Base-by-base conservation (phyloP, 805 yeast genomes). In the Lipomyces sp. region DNA sequence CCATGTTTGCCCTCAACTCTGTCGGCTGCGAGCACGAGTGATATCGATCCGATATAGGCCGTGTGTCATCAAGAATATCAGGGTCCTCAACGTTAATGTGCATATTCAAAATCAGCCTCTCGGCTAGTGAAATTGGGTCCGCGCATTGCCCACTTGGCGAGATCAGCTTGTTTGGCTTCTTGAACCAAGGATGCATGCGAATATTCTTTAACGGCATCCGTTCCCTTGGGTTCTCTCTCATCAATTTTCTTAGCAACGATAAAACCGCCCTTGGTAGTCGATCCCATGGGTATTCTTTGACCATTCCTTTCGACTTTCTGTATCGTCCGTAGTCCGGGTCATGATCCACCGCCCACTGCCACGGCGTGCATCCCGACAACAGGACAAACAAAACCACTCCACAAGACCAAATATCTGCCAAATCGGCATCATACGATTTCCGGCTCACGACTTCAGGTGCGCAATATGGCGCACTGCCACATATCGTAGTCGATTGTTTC, bases 381-480 rank as follows among this genome's bases (percentile, higher is more conserved):
- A 88, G 74, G 0, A 87, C 92, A 75, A 84, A 87, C 11, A 88
- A 66, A 1, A 88, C 84, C 3, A 87, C 80, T 1, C 90, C 74
- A 29, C 74, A 72, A 6, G 74, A 86, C 93, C 92, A 88, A 18
- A 87, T 76, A 75, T 88, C 92, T 0, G 87, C 80, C 2, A 75
- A 70, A 61, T 84, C 85, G 0, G 91, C 86, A 57, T 84, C 86
- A 71, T 89, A 89, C 2, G 65, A 59, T 2, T 82, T 82, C 2
- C 78, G 76, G 2, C 78, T 77, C 24, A 72, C 70, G 24, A 89
- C 83, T 72, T 89, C 95, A 1, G 95, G 95, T 0, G 95, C 94
- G 80, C 88, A 84, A 73, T 89, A 89, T 4, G 92, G 93, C 1
- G 90, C 89, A 0, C 90, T 86, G 0, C 94, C 90, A 75, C 92